Conservation (phyloP, 768 basidiomycete genomes). For the Panellus pusillus region DNA sequence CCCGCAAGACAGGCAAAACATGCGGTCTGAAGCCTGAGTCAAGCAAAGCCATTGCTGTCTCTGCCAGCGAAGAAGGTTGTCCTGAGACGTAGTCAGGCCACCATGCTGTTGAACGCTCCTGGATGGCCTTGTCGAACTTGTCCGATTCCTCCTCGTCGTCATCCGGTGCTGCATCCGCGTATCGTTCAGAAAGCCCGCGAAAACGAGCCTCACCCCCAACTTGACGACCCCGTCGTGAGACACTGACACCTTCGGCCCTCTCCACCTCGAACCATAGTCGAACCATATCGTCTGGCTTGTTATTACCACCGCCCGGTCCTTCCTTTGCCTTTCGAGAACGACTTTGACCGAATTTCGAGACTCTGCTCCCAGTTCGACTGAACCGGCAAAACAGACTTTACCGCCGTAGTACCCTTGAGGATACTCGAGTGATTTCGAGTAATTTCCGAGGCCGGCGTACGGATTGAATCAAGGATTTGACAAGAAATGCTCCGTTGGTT, state of each 20-base stretch:
- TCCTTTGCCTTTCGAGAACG: conserved; percentile 38
- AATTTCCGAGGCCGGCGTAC: conserved; percentile 44
- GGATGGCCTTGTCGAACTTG: conserved; percentile 17
- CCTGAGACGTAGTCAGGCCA: conserved; percentile 45
- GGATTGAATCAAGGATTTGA: no score
- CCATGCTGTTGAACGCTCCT: conserved; percentile 39
- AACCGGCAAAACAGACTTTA: conserved; percentile 50
- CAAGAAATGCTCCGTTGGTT: no score
- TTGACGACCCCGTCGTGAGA: conserved; percentile 23
- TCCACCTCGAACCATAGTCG: conserved; percentile 23
- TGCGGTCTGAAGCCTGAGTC: conserved; percentile 44
- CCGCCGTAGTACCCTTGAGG: conserved; percentile 49
- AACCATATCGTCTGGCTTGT: conserved; percentile 18
- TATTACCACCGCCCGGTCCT: conserved; percentile 13
- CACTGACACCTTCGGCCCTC: conserved; percentile 21
- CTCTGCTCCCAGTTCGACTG: conserved; percentile 23
- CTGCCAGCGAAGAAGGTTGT: conserved; percentile 44
- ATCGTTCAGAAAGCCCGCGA: conserved; percentile 21
- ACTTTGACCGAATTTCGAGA: conserved; percentile 28
- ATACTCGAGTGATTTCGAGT: conserved; percentile 29
- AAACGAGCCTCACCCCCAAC: conserved; percentile 25
- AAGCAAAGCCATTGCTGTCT: conserved; percentile 38
- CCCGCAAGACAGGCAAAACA: conserved; percentile 33
- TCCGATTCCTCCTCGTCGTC: conserved; percentile 23
- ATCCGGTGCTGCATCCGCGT: conserved; percentile 17